Conservation (phyloP, 2,329 filamentous ascomycete genomes). For the Pyricularia pennisetigena region DNA sequence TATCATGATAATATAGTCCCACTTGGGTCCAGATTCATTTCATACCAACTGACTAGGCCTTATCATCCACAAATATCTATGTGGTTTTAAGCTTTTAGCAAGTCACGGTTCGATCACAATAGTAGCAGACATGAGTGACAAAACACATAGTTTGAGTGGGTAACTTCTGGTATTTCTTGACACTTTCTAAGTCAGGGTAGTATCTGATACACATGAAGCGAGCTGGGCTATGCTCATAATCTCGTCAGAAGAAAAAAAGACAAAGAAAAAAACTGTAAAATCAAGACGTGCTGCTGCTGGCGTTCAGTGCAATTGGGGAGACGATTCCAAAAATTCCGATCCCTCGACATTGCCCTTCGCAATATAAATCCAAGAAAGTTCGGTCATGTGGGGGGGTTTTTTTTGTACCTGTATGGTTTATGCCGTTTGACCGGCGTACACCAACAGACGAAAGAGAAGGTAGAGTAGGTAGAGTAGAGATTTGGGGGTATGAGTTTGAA, state of each 20-base stretch:
- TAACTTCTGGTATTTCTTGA: conserved; percentile 55
- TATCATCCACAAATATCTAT: neutral
- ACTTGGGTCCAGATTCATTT: neutral
- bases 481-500: neutral
- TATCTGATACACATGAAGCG: conserved; percentile 58
- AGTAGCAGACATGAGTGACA: neutral
- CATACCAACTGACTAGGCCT: neutral
- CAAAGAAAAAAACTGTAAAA: neutral
- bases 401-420: neutral
- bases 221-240: conserved; percentile 32
- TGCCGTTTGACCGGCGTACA: neutral
- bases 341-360: conserved; percentile 2
- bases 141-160: conserved; percentile 36
- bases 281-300: conserved; percentile 1
- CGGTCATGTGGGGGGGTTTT: neutral
- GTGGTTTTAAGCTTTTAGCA: neutral
- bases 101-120: neutral
- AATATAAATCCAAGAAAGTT: conserved; percentile 2
- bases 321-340: neutral
- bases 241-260: conserved; percentile 4
- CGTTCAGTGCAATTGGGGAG: neutral
- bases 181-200: conserved; percentile 20
- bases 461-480: conserved; percentile 8
- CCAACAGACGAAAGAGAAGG: neutral
- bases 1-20: neutral